Conservation (phyloP, 2,329 filamentous ascomycete genomes). For the Fusarium sublunatum region DNA sequence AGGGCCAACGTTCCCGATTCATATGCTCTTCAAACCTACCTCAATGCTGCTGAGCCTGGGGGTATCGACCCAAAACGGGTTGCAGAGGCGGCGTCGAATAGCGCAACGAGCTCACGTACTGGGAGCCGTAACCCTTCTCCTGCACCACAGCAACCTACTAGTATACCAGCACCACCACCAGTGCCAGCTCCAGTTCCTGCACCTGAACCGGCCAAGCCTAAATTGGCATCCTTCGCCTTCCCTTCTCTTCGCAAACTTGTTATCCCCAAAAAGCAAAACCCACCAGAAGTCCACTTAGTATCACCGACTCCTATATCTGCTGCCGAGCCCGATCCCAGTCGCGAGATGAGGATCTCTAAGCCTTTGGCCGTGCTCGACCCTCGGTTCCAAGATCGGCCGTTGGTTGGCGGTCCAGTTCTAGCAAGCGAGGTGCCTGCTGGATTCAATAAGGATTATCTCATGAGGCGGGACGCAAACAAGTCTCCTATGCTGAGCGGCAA, state of each 20-base stretch:
- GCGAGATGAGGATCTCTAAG: constrained; percentile 28
- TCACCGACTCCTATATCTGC: constrained; percentile 43
- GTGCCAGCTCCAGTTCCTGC: constrained; percentile 46
- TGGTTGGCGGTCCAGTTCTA: constrained; percentile 17
- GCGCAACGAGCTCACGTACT: constrained; percentile 2
- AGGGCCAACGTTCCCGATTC: constrained; percentile 45
- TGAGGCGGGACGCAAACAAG: constrained; percentile 9
- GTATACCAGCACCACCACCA: neutral
- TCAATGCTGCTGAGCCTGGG: constrained; percentile 45
- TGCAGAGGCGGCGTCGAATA: constrained; percentile 2
- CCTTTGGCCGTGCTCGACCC: constrained; percentile 27
- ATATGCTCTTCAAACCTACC: constrained; percentile 52
- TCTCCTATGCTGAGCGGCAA: constrained; percentile 31
- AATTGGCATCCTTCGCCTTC: constrained; percentile 51
- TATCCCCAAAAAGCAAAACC: constrained; percentile 56
- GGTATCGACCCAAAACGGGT: neutral
- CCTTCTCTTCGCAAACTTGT: constrained; percentile 55
- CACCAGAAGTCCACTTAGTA: constrained; percentile 51
- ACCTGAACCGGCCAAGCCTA: constrained; percentile 40
- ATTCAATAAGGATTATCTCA: constrained; percentile 8
- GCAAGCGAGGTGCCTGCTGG: neutral
- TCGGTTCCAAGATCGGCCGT: constrained; percentile 26
- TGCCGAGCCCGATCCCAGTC: constrained; percentile 27
- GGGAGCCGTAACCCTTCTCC: constrained; percentile 28
- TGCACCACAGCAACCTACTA: neutral